phyloP scores from a whole-genome alignment of 2,329 filamentous ascomycete genomes.

The Bipolaris zeicola region DNA sequence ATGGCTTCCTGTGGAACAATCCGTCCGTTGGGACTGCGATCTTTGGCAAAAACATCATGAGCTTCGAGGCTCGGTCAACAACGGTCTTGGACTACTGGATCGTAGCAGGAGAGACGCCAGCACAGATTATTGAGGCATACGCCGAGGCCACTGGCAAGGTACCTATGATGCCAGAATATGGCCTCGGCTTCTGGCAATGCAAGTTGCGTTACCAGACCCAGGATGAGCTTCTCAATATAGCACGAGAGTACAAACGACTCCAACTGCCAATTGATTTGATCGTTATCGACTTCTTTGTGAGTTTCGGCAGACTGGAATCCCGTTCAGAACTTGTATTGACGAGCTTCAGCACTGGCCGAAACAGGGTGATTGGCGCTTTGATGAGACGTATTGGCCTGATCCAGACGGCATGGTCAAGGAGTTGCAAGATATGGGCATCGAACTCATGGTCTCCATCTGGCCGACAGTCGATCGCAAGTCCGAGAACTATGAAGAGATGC shows the following conservation, averaged over 20 bases:
- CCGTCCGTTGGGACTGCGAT: constrained; percentile 66
- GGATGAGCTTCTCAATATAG: constrained; percentile 65
- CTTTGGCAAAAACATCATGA: constrained; percentile 65
- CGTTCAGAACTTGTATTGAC: background rate
- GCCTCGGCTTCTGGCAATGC: constrained; percentile 71
- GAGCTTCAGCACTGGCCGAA: constrained; percentile 60
- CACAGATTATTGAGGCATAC: constrained; percentile 63
- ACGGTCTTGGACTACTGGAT: constrained; percentile 68
- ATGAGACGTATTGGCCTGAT: constrained; percentile 68
- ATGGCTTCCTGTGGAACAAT: constrained; percentile 71
- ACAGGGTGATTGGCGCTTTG: constrained; percentile 72
- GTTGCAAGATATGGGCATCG: constrained; percentile 62
- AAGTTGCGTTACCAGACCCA: constrained; percentile 70
- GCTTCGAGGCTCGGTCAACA: constrained; percentile 65
- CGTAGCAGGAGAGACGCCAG: constrained; percentile 62
- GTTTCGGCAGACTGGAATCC: background rate
- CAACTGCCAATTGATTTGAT: constrained; percentile 67
- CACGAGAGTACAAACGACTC: constrained; percentile 62
- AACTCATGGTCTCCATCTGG: constrained; percentile 74
- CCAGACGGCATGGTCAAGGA: constrained; percentile 68
- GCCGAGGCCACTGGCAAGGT: constrained; percentile 59
- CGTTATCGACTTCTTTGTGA: constrained; percentile 67
- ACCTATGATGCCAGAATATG: constrained; percentile 73
- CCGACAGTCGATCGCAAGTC: constrained; percentile 66
- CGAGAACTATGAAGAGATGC: constrained; percentile 67